Evolutionary conservation across 352 stramenopile species (phyloP), one percentile per base, ranked within the genome.

Genomic region (Globisporangium apiculatum): DNA sequence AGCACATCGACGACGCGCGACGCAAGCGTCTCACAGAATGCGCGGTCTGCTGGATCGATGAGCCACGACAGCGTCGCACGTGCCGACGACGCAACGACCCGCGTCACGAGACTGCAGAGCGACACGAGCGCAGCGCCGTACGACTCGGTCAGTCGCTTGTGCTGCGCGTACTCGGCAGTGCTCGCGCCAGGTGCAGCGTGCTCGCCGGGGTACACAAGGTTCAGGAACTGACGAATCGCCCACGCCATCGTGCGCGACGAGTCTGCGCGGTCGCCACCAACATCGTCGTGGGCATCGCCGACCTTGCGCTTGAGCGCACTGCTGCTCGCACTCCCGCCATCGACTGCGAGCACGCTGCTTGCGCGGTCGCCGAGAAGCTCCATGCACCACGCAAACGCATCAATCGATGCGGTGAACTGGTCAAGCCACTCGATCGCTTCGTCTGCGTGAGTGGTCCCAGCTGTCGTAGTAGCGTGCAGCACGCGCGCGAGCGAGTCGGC

Each of bases 391-490:
- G 63, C 55, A 42, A 73, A 89, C 46, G 65, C 77, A 18, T 89
- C 79, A 10, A 78, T 51, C 14, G 77, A 89, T 5, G 79, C 82
- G 48, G 65, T 67, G 40, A 91, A 58, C 36, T 87, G 77, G 43
- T 87, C 67, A 51, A 88, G 64, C 82, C 82, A 91, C n/a, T 74
- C 65, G 45, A 82, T 45, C 3, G 55, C 61, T 54, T 72, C 64
- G 12, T 58, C 54, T 18, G 57, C 24, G 24, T 31, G 45, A 10
- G 65, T 31, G 42, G 12, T 57, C 50, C 17, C 12, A 18, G 8
- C 15, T 9, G 7, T 14, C 17, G 36, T 18, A 14, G 37, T n/a
- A 3, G 45, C 35, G 11, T 51, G 38, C 5, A 73, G 17, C 5
- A 72, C 62, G 47, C 63, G 52, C 31, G 68, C 73, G 7, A 89